phyloP scores from a whole-genome alignment of 768 basidiomycete species.

The Kwoniella heveanensis region DNA sequence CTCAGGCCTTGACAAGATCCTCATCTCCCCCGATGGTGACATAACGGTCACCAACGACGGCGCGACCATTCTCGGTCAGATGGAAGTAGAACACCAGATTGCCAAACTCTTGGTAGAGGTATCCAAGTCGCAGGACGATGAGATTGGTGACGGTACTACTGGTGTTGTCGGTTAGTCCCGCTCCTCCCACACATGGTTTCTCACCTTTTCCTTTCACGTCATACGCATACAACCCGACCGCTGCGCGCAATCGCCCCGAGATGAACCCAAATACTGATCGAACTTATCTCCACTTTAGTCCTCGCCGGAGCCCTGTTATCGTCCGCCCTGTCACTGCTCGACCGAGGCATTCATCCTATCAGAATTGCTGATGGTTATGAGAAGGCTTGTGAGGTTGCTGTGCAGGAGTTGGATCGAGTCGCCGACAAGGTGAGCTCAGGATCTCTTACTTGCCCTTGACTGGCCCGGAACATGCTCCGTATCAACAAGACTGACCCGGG shows the following conservation, averaged over 20 bases:
- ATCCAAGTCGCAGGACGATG: constrained; percentile 99
- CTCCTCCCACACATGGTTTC: no score
- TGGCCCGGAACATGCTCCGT: not conserved
- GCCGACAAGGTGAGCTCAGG: constrained; percentile 65
- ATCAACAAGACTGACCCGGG: not conserved
- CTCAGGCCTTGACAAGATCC: constrained; percentile 67
- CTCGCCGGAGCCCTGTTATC: constrained; percentile 97
- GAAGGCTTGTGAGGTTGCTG: constrained; percentile 84
- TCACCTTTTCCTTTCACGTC: no score
- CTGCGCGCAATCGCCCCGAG: no score
- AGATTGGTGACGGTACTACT: constrained; percentile 98
- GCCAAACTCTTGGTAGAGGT: constrained; percentile 84
- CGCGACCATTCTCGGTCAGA: constrained; percentile 95
- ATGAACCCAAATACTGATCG: no score
- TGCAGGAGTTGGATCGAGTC: constrained; percentile 84
- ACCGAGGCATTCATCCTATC: constrained; percentile 98
- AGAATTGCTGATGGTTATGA: constrained; percentile 99
- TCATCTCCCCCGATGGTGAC: constrained; percentile 80
- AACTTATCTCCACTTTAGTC: constrained; percentile 63
- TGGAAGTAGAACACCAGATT: constrained; percentile 99
- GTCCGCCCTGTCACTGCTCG: constrained; percentile 91
- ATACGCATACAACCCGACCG: no score
- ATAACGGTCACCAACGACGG: constrained; percentile 99
- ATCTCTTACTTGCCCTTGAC: not conserved
- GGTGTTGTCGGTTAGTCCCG: constrained; percentile 87